A percentile compares a stretch with the other conserved stretches of the same genome.
Evolutionary conservation across 495 filamentous ascomycete species (phyloP).

Genomic region (Thermochaetoides thermophila): DNA sequence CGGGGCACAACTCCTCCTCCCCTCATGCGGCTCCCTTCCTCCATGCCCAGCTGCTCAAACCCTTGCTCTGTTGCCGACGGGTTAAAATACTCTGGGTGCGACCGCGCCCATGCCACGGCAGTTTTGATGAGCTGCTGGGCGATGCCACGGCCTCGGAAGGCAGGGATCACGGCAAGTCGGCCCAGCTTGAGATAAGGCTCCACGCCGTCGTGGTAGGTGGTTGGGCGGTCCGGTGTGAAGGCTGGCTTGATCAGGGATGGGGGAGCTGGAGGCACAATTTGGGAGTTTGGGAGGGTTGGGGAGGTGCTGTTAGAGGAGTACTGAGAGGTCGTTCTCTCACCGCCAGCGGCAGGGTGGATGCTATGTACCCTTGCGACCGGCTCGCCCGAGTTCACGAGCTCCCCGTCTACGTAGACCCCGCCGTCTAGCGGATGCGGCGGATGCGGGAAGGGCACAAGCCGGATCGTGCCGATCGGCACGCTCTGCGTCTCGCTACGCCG

Average conservation of each 20-base stretch:
- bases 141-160: constrained; percentile 49
- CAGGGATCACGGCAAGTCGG: constrained; percentile 49
- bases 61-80: constrained; percentile 31
- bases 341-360: neutral
- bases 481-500: constrained; percentile 23
- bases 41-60: constrained; percentile 20
- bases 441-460: constrained; percentile 67
- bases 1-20: constrained; percentile 21
- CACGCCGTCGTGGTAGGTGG: constrained; percentile 34
- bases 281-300: constrained; percentile 11
- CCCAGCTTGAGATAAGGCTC: constrained; percentile 72
- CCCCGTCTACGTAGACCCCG: constrained; percentile 23
- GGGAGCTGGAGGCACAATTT: neutral
- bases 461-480: constrained; percentile 54
- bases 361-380: no score
- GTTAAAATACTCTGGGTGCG: constrained; percentile 38
- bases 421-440: constrained; percentile 38
- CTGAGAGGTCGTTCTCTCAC: constrained; percentile 4
- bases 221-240: constrained; percentile 26
- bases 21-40: constrained; percentile 10
- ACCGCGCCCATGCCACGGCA: constrained; percentile 45
- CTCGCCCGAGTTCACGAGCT: constrained; percentile 10
- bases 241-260: constrained; percentile 8
- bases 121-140: constrained; percentile 45
- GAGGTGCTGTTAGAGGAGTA: constrained; percentile 2